Percentiles rank a stretch among this genome's conserved stretches.
These are phyloP conservation scores for Wickerhamomyces sp. DNA, from an alignment of 1,139 yeast species.

Conservation along the genomic window DNA sequence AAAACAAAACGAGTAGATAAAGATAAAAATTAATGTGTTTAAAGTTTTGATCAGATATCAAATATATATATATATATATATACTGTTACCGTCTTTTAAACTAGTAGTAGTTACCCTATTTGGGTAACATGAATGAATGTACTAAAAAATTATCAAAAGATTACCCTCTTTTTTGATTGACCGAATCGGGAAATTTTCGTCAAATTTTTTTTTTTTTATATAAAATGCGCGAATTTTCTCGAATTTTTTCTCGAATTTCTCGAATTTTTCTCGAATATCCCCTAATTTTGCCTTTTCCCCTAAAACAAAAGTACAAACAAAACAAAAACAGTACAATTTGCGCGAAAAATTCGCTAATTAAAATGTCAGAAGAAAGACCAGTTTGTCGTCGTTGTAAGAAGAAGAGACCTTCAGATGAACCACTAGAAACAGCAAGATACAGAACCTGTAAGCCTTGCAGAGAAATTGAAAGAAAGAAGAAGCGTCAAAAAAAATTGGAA, in stretches of 20 bases:
- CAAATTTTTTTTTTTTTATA: neutral
- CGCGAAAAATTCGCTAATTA: no score
- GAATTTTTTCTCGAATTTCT: constrained; percentile 5
- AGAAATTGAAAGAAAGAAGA: constrained; percentile 24
- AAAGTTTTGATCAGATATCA: no score
- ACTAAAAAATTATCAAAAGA: neutral
- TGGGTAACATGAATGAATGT: no score
- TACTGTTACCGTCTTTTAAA: no score
- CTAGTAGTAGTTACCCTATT: no score
- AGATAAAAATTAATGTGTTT: no score
- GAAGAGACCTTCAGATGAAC: constrained; percentile 24
- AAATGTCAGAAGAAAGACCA: constrained; percentile 9
- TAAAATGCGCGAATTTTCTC: constrained; percentile 3
- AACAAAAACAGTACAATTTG: neutral
- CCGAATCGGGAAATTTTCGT: neutral
- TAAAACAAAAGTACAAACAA: neutral
- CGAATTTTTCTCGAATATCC: constrained; percentile 5
- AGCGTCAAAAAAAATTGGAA: constrained; percentile 22
- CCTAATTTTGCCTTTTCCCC: constrained; percentile 1
- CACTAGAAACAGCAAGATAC: constrained; percentile 24
- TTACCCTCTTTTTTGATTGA: neutral
- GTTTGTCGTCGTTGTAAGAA: constrained; percentile 26
- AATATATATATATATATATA: no score
- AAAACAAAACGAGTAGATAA: no score
- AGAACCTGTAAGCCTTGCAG: constrained; percentile 26